Evolutionary conservation across 2,329 filamentous ascomycete genomes (phyloP).

Genomic region (Periconia digitata): DNA sequence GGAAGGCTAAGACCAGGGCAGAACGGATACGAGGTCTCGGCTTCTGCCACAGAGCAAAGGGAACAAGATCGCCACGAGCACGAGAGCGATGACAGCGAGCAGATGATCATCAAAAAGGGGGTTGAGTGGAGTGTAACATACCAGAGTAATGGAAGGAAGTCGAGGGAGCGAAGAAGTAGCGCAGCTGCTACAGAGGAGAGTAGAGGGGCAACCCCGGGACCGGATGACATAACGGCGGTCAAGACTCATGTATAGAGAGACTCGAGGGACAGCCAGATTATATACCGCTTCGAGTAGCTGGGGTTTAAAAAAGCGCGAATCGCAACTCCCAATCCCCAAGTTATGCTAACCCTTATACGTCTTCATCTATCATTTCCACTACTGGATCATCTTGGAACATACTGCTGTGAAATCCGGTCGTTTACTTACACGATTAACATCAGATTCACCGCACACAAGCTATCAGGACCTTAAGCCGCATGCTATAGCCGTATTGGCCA

Average conservation of each 20-base stretch:
- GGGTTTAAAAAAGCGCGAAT: too few species aligned
- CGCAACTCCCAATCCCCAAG: too few species aligned
- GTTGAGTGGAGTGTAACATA: slow-evolving; percentile 9
- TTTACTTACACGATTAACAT: too few species aligned
- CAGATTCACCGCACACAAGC: too few species aligned
- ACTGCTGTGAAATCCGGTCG: too few species aligned
- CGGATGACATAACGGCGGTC: not conserved
- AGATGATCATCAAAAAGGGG: slow-evolving; percentile 9
- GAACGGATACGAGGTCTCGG: not conserved
- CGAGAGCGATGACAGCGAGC: slow-evolving; percentile 2
- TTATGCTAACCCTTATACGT: too few species aligned
- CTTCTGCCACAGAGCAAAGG: not conserved
- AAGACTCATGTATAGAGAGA: not conserved
- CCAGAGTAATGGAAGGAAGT: not conserved
- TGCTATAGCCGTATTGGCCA: too few species aligned
- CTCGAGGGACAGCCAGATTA: too few species aligned
- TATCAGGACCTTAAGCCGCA: too few species aligned
- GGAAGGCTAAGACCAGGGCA: not conserved
- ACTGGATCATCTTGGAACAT: too few species aligned
- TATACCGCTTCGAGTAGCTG: too few species aligned
- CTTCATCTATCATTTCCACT: too few species aligned
- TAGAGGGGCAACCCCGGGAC: not conserved
- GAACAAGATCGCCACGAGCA: not conserved
- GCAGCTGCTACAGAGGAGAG: not conserved
- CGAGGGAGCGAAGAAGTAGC: not conserved